phyloP scores from a whole-genome alignment of 208 protist species.

The Trypanosoma melophagium region DNA sequence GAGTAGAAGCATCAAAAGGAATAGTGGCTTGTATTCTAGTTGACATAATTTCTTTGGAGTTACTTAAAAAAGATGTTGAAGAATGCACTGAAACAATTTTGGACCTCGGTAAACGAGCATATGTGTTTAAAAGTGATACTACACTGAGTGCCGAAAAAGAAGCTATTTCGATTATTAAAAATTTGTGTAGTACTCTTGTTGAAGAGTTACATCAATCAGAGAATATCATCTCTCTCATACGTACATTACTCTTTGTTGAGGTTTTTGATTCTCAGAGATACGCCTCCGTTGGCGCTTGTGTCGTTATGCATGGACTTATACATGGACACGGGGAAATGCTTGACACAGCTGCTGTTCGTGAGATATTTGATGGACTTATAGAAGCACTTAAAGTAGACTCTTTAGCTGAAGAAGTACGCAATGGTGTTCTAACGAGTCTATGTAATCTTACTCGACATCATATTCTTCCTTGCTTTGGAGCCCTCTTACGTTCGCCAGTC shows the following conservation, averaged over 20 bases:
- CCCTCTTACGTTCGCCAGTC: conserved; percentile 9
- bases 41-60: background rate
- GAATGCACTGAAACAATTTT: background rate
- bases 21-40: background rate
- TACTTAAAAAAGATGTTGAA: background rate
- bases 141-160: conserved; percentile 17
- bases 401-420: conserved; percentile 2
- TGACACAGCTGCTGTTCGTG: conserved; percentile 1
- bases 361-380: conserved; percentile 16
- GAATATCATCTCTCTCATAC: conserved; percentile 6
- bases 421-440: conserved; percentile 15
- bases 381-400: conserved; percentile 8
- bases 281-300: conserved; percentile 16
- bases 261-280: conserved; percentile 24
- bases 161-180: conserved; percentile 10
- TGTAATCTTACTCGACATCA: conserved; percentile 28
- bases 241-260: conserved; percentile 2
- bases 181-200: conserved; percentile 2
- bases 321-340: conserved; percentile 16
- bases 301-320: conserved; percentile 22
- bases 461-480: conserved; percentile 17
- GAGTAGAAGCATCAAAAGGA: background rate
- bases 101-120: background rate
- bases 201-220: background rate
- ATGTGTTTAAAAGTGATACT: background rate